Conservation (phyloP, 305 asterid genomes). For the Ilex paraguariensis region DNA sequence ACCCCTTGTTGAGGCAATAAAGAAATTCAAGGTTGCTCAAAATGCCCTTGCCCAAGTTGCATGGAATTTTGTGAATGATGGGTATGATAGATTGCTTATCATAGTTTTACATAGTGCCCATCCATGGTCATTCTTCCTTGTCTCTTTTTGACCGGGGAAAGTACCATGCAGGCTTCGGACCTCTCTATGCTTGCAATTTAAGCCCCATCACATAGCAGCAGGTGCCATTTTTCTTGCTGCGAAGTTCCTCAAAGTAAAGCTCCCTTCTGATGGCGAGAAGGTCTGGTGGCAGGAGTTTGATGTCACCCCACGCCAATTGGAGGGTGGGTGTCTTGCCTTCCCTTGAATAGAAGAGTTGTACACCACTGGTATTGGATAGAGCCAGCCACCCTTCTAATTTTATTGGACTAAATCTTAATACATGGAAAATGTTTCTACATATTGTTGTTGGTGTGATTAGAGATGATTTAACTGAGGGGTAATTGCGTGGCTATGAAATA, state of each 20-base stretch:
- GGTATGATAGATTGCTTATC: conserved; percentile 54
- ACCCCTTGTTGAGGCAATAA: conserved; percentile 98
- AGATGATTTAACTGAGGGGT: no score
- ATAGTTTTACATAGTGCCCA: conserved; percentile 30
- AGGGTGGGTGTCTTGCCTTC: conserved; percentile 72
- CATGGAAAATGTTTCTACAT: conserved; percentile 4
- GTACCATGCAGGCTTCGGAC: conserved; percentile 98
- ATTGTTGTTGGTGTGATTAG: background rate
- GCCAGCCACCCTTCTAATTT: conserved; percentile 17
- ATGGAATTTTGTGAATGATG: conserved; percentile 99
- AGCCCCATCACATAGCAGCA: conserved; percentile 99
- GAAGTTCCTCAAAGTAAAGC: conserved; percentile 98
- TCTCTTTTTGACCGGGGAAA: conserved; percentile 74
- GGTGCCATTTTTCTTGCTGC: conserved; percentile 99
- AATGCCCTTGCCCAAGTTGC: conserved; percentile 98
- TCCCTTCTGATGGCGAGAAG: conserved; percentile 93
- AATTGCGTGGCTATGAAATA: background rate
- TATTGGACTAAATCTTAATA: conserved; percentile 17
- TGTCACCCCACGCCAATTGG: conserved; percentile 98
- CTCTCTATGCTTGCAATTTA: conserved; percentile 95
- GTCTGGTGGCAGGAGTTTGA: conserved; percentile 99
- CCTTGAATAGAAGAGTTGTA: conserved; percentile 23
- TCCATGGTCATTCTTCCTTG: conserved; percentile 52
- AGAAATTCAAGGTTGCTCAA: conserved; percentile 95
- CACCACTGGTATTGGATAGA: conserved; percentile 22